These are phyloP conservation scores for Endoconidiophora polonica DNA, from an alignment of 2,329 filamentous ascomycete genomes.

Conservation along the genomic window DNA sequence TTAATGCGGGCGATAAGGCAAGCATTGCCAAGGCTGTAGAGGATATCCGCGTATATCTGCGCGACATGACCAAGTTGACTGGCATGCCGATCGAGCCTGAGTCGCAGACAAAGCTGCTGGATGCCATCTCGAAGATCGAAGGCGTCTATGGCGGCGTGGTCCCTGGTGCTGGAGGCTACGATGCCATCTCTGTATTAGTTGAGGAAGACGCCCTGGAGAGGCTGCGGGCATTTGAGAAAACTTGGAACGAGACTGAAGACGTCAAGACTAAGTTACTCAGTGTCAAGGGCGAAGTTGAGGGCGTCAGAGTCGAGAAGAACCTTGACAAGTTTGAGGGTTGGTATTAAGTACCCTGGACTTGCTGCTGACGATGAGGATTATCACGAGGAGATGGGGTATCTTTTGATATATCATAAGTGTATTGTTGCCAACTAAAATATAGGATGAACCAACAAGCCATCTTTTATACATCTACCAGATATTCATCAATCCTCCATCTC, in stretches of 20 bases:
- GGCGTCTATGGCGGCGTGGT: conserved; percentile 87
- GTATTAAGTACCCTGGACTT: conserved; percentile 14
- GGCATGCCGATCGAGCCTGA: conserved; percentile 77
- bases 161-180: conserved; percentile 83
- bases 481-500: too few species aligned
- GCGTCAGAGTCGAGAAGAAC: conserved; percentile 31
- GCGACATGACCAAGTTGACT: conserved; percentile 57
- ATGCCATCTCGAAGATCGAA: conserved; percentile 52
- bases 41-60: conserved; percentile 44
- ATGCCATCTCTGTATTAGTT: conserved; percentile 71
- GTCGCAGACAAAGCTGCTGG: conserved; percentile 69
- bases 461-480: too few species aligned
- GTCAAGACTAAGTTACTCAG: conserved; percentile 51
- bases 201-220: conserved; percentile 49
- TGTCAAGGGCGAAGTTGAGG: conserved; percentile 59
- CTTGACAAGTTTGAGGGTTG: conserved; percentile 28
- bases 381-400: not conserved
- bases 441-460: too few species aligned
- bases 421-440: too few species aligned
- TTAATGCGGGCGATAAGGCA: conserved; percentile 34
- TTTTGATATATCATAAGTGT: not conserved
- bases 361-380: not conserved
- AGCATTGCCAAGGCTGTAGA: conserved; percentile 31
- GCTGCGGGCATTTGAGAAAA: conserved; percentile 44
- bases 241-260: conserved; percentile 41